Base-by-base conservation (phyloP, 1,139 yeast species). In the Yamadazyma buinensis region DNA sequence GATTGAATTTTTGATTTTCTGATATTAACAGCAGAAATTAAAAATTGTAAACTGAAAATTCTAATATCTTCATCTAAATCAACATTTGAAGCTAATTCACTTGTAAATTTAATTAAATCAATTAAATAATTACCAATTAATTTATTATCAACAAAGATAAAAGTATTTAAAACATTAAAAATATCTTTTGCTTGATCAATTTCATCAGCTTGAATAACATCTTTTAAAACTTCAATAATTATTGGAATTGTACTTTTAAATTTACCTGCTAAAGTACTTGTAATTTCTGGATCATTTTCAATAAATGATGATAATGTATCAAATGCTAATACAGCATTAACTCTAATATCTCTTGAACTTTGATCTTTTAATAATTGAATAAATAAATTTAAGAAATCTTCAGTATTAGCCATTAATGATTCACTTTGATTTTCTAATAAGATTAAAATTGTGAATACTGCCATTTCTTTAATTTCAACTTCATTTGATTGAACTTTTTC, bases 141-240 rank as follows among this genome's bases (percentile, higher is more conserved):
- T 50, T 80, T 80, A 48, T 84, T 68, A 51, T 90, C 97, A 46
- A 84, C 68, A 52, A 81, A 70, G 38, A 88, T 68, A 53, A 94
- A 72, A 45, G 84, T 80, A 64, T 84, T 86, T 67, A 92, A 82
- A 32, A 87, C 85, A 57, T 84, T 90, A 68, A 90, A 92, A 30
- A 88, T 77, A 46, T 80, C 79, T 60, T 75, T 79, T 34, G 90
- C 84, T 44, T 77, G 71, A 44, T 78, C 88, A 26, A 76, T 66
- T 51, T 92, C 97, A 48, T 78, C 84, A 30, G 75, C 72, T 35
- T 73, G 62, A 39, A 92, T 75, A 31, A 84, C 83, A 51, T 81
- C 85, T 57, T 81, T 80, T 56, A 92, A 75, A 21, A 90, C 95
- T 33, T 77, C 75, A 38, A 92, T 84, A 80, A 90, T 83, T 20